Evolutionary conservation across 202 grass and related monocot genomes (phyloP).

Genomic region (Panicum hallii): DNA sequence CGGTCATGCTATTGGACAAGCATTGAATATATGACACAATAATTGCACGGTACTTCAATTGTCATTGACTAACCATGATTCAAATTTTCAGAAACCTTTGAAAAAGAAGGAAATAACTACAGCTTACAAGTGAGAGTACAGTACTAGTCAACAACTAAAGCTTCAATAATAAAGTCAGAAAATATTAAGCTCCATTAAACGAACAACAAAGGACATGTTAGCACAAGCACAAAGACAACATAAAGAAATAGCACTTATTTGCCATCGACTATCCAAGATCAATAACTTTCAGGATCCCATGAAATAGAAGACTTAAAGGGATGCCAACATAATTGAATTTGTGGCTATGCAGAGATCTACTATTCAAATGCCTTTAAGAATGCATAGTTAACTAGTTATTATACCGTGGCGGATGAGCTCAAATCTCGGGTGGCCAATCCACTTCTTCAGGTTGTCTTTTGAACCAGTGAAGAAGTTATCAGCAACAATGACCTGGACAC

Average conservation of each 20-base stretch:
- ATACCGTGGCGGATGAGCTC: conserved; percentile 99
- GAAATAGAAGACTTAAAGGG: not conserved
- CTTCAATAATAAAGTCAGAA: conserved; percentile 13
- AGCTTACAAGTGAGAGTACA: not conserved
- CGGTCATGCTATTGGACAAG: conserved; percentile 2
- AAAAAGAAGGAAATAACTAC: not conserved
- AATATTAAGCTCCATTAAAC: conserved; percentile 6
- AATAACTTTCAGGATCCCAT: conserved; percentile 5
- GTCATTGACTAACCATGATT: conserved; percentile 13
- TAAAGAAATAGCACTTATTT: not conserved
- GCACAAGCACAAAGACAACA: not conserved
- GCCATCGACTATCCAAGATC: conserved; percentile 5
- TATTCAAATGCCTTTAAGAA: not conserved
- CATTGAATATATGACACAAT: conserved; percentile 31
- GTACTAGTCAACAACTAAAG: conserved; percentile 5
- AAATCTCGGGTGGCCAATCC: conserved; percentile 99
- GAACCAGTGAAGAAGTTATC: conserved; percentile 99
- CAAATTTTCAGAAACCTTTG: not conserved
- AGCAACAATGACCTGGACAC: conserved; percentile 85
- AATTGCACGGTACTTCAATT: not conserved
- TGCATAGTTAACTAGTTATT: conserved; percentile 33
- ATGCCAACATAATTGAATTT: conserved; percentile 11
- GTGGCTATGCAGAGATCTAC: conserved; percentile 22
- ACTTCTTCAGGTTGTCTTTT: conserved; percentile 99
- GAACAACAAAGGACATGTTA: conserved; percentile 29